Base-by-base conservation (phyloP, 768 basidiomycete genomes). In the Cubamyces sp. region DNA sequence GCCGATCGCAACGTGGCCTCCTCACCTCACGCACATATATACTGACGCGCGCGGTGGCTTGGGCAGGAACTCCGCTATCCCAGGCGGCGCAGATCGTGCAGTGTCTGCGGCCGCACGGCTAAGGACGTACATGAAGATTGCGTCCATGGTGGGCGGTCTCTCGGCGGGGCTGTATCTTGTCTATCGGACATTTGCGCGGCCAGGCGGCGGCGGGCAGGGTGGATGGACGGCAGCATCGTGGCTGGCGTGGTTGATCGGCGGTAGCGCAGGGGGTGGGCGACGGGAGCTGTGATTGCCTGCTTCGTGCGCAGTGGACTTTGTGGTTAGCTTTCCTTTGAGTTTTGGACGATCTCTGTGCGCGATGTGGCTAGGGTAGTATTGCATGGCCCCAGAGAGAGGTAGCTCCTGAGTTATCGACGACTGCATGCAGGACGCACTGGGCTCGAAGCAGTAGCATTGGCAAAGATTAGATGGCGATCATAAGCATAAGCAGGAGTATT, bases 61-160 rank as follows among this genome's bases (percentile, higher is more conserved):
- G 52, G 34, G 34, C 61, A 73, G 72, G 37, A 69, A 70, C 57
- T 72, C 71, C 66, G 62, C 65, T 56, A 66, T 68, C 37, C 93
- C 92, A 61, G 93, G 93, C 39, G 92, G 92, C n/a, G 82, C 82
- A 60, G 91, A 93, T 64, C 88, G 90, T 51, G 87, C 88, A 42
- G 74, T 92, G 80, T 85, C 87, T 57, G 80, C 88, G 15, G 82
- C 86, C 48, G 82, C 85, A 66, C 82, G 86, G 68, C 72, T 94
- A 68, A 83, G 86, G 74, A 85, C 81, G 78, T 91, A 91, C 73
- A 77, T 92, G 64, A 85, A 85, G 51, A 61, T 90, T 64, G 88
- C 90, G 19, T 91, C 90, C 57, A 66, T 91, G 62, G 66, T 93
- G 39, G 91, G 91, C 25, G 90, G 91, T 39, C 79, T 85, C 64